These are phyloP conservation scores for Metschnikowia colocasiae DNA, from an alignment of 805 yeast species.

Conservation along the genomic window DNA sequence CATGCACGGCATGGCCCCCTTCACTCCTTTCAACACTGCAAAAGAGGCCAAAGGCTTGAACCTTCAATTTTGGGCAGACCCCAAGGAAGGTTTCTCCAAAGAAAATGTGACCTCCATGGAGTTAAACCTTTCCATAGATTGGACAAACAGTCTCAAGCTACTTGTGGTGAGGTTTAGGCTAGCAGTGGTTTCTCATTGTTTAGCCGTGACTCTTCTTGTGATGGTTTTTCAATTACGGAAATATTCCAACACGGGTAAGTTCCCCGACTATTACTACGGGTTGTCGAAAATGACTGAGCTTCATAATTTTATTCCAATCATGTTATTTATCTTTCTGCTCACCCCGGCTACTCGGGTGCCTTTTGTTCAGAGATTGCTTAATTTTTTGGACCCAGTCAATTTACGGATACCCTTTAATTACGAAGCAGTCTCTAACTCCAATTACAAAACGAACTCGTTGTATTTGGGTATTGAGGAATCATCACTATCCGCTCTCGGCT, in stretches of 20 bases:
- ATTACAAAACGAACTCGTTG: constrained; percentile 49
- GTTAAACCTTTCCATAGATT: constrained; percentile 46
- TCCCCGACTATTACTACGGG: constrained; percentile 34
- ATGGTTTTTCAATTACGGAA: constrained; percentile 52
- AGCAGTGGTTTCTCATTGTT: constrained; percentile 66
- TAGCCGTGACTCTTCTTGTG: constrained; percentile 51
- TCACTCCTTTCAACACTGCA: constrained; percentile 46
- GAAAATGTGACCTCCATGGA: constrained; percentile 27
- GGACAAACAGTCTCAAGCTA: constrained; percentile 58
- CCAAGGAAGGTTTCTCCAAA: constrained; percentile 22
- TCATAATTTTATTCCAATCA: constrained; percentile 21
- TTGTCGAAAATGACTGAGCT: constrained; percentile 27
- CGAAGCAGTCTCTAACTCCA: constrained; percentile 31
- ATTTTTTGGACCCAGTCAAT: constrained; percentile 52
- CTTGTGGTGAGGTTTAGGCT: constrained; percentile 76
- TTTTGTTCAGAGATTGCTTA: constrained; percentile 36
- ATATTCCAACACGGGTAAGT: constrained; percentile 23
- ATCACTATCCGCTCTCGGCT: constrained; percentile 55
- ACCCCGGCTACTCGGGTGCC: constrained; percentile 36
- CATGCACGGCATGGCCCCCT: constrained; percentile 71
- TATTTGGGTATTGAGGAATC: constrained; percentile 65
- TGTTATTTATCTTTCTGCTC: constrained; percentile 28
- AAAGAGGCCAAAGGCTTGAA: constrained; percentile 20
- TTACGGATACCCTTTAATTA: constrained; percentile 44
- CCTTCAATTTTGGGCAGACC: constrained; percentile 45